Percentiles rank a stretch among this genome's conserved stretches.
phyloP scores from a whole-genome alignment of 2,329 filamentous ascomycete species.

The Apiospora hydei region DNA sequence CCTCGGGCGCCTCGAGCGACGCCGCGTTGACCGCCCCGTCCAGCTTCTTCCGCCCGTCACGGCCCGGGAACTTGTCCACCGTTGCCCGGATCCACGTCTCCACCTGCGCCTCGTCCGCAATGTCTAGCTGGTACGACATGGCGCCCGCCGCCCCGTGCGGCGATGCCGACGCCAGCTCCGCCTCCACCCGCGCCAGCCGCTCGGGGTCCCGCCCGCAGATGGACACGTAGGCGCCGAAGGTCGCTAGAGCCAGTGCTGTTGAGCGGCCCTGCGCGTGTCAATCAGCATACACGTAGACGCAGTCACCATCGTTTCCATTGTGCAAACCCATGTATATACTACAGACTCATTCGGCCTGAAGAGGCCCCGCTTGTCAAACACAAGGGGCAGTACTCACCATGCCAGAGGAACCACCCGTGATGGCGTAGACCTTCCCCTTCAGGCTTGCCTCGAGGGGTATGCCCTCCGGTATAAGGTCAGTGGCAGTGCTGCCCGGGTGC shows the following conservation, averaged over 20 bases:
- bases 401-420: slow-evolving; percentile 4
- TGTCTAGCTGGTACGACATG: slow-evolving; percentile 16
- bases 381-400: background rate
- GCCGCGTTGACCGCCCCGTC: slow-evolving; percentile 32
- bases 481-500: background rate
- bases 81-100: slow-evolving; percentile 33
- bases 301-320: background rate
- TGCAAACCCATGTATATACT: background rate
- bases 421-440: slow-evolving; percentile 18
- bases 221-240: slow-evolving; percentile 20
- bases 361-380: too few relatives aligned
- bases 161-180: background rate
- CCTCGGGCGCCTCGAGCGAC: slow-evolving; percentile 4
- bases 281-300: background rate
- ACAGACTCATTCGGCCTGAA: background rate
- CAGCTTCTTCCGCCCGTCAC: slow-evolving; percentile 35
- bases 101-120: slow-evolving; percentile 22
- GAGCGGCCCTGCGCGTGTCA: background rate
- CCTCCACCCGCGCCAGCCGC: background rate
- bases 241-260: slow-evolving; percentile 5
- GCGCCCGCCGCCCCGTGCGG: background rate
- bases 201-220: slow-evolving; percentile 6
- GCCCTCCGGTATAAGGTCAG: background rate
- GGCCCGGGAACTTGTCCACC: slow-evolving; percentile 35
- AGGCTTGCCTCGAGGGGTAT: slow-evolving; percentile 5